Evolutionary conservation across 1,284 basidiomycete species (phyloP), one percentile per base, ranked within the genome.

Genomic region (Fomes fomentarius): DNA sequence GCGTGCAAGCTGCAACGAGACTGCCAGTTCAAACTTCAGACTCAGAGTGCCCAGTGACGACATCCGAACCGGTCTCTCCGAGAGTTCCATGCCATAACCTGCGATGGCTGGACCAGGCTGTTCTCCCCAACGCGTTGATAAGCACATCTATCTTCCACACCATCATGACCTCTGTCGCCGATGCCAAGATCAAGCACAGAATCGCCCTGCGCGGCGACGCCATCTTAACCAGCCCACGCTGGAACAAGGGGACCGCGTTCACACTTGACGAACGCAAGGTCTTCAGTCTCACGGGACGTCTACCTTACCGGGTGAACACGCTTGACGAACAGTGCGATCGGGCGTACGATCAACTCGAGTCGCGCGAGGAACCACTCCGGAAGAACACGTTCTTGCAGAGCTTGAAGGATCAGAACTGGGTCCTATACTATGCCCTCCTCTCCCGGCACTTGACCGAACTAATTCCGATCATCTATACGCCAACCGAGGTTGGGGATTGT

Each of bases 201-300:
- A 74, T 87, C 35, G 76, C 83, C 22, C 71, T 89, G 2, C 78
- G 79, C 24, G 88, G 87, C 2, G 74, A 82, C 0, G 76, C 75
- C 0, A 69, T 92, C 37, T 76, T 92, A n/a, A 81, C 79, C 15
- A 79, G 71, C 43, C 85, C 88, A 1, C 76, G 81, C n/a, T 84
- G 81, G 70, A 88, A 87, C 75, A 88, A 87, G 69, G 84, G 90
- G 21, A 89, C 84, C 33, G 91, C 83, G 14, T 94, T 94, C 69
- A 82, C 84, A 0, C 53, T 71, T 9, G 67, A 78, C 21, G 91
- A 93, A 69, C 80, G 92, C 47, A 79, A 82, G 54, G 76, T 74
- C 1, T 88, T 94, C 55, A 87, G 88, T 4, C 76, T 95, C 3
- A 81, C 80, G n/a, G 91, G 90, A 2, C 83, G 91, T 34, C 75